Percentiles rank a stretch among this genome's conserved stretches.
phyloP scores from a whole-genome alignment of 805 yeast genomes.

The Dipodascus geniculatus region DNA sequence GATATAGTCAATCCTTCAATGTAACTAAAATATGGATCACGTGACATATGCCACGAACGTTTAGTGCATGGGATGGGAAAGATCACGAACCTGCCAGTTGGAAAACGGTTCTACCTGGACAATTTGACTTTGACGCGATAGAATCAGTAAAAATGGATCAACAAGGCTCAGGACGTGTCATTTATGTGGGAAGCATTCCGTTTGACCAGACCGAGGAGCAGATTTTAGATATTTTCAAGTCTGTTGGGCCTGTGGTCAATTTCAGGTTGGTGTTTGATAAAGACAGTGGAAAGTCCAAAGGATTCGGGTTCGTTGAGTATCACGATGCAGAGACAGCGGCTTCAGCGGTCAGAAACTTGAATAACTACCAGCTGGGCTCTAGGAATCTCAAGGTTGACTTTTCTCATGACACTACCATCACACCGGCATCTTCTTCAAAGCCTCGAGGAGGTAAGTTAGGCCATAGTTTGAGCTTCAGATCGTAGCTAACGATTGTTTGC shows the following conservation, averaged over 20 bases:
- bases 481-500: background rate
- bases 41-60: background rate
- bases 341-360: slow-evolving; percentile 80
- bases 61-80: background rate
- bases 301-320: slow-evolving; percentile 80
- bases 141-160: no score
- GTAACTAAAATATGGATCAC: no score
- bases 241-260: slow-evolving; percentile 79
- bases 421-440: slow-evolving; percentile 8
- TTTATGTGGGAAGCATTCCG: slow-evolving; percentile 81
- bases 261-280: slow-evolving; percentile 74
- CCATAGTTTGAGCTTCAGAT: slow-evolving; percentile 1
- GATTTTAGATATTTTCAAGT: slow-evolving; percentile 68
- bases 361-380: slow-evolving; percentile 64
- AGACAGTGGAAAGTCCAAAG: slow-evolving; percentile 81
- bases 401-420: slow-evolving; percentile 39
- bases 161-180: slow-evolving; percentile 26
- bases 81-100: background rate
- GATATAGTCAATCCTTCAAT: no score
- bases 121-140: no score
- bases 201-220: slow-evolving; percentile 92
- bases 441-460: slow-evolving; percentile 2
- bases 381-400: slow-evolving; percentile 66
- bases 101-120: no score
- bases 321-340: slow-evolving; percentile 77